Conservation (phyloP, 306 rosid species). For the peach (Prunus persica) region Prunus_persica_NCBIv2 NC_034015.1:17436501-17437000, state of each 20-base stretch:
- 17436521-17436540: background rate
- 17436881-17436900: slow-evolving; percentile 29
- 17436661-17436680: background rate
- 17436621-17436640: too few relatives aligned
- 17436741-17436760: slow-evolving; percentile 1
- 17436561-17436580: too few relatives aligned
- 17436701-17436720: background rate
- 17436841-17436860: slow-evolving; percentile 8
- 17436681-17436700: background rate
- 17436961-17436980: slow-evolving; percentile 94
- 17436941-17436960: slow-evolving; percentile 97
- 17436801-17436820: slow-evolving; percentile 6
- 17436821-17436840: slow-evolving; percentile 16
- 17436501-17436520: too few relatives aligned
- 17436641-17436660: too few relatives aligned
- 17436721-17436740: background rate
- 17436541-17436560: background rate
- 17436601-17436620: too few relatives aligned
- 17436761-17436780: slow-evolving; percentile 18
- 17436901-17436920: slow-evolving; percentile 42
- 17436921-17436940: slow-evolving; percentile 86
- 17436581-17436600: too few relatives aligned
- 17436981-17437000: slow-evolving; percentile 97
- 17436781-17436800: slow-evolving; percentile 26
- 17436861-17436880: slow-evolving; percentile 42